Evolutionary conservation across 179 eudicot species (phyloP), one percentile per base, ranked within the genome.

Genomic region (Dionaea muscipula): DNA sequence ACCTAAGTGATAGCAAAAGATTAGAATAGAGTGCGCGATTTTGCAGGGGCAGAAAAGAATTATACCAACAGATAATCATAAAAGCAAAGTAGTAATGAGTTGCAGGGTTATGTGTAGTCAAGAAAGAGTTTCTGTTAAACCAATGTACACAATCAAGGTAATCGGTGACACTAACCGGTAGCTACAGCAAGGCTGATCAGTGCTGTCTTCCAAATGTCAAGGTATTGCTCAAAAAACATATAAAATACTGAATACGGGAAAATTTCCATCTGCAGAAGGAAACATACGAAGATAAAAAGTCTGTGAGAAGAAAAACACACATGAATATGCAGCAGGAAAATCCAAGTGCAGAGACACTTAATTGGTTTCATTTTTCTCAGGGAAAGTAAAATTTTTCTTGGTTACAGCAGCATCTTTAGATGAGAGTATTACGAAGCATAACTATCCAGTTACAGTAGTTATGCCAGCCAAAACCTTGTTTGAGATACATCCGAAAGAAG

Each of bases 121-220:
- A 31, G 35, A 31, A 31, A 31, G 10, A 11, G 22, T 0, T 44
- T 16, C 48, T 11, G 20, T n/a, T n/a, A 44, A 44, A 13, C 22
- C 48, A 49, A 49, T 14, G 25, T 25, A 49, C 18, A 16, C 1
- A 11, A 47, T 47, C 5, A 62, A 19, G 37, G 26, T 11, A 15
- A 27, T 41, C 21, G 59, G 51, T 44, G 57, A 43, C 24, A 81
- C 95, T 72, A 38, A 93, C 99, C 99, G 45, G 78, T 79, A 61
- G 99, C 99, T 65, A 93, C 78, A 17, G 96, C 95, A 58, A 93
- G 94, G 77, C 80, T 89, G 72, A 85, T 61, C 68, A 93, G 64
- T n/a, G 99, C 99, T 44, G 90, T 93, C 75, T 59, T 85, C 99
- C 99, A 93, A 65, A 93, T 93, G 66, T 80, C 81, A 64, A 93